Evolutionary conservation across 2,329 filamentous ascomycete species (phyloP), one percentile per base, ranked within the genome.

Genomic region (Hymenoscyphus salicellus): DNA sequence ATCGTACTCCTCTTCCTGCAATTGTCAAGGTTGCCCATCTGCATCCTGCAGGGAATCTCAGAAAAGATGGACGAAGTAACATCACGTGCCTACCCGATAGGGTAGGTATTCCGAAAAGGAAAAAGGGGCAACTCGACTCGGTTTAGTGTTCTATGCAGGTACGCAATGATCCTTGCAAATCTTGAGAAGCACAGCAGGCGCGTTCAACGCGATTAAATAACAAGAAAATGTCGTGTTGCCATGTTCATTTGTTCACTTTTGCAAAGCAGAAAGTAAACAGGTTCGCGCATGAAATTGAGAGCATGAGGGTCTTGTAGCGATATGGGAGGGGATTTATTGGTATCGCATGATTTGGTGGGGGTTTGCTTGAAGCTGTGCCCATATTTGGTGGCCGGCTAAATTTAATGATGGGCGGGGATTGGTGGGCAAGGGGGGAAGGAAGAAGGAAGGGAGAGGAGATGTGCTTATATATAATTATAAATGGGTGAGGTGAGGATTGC

Each of bases 51-150:
- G 43, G 43, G 43, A 46, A 3, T 14, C 33, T 36, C 33, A 10
- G 33, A 11, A 36, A 36, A 36, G 33, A 36, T 36, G 33, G 11
- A 36, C 33, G 8, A 36, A 36, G 33, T 14, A 36, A 1, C 36
- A 38, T 38, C 36, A 38, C 36, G 36, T 46, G 41, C n/a, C 16
- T 14, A 1, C n/a, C 10, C 20, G 46, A 26, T 20, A 52, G 46
- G 46, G 46, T 52, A 52, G 20, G 46, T 52, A 26, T 52, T 52
- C 46, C 46, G 46, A 52, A 26, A 52, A 52, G 46, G 20, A 52
- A 52, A n/a, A 52, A 52, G 46, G 46, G 46, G 46, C 46, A 52
- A 16, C 46, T 52, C 46, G 46, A 52, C 46, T 52, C 46, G 46
- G 46, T 4, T 52, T 52, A 52, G 46, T 52, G 46, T 23, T 52